A percentile compares a stretch with the other conserved stretches of the same genome.
phyloP scores from a whole-genome alignment of 768 basidiomycete species.

The Boletus insuetus region DNA sequence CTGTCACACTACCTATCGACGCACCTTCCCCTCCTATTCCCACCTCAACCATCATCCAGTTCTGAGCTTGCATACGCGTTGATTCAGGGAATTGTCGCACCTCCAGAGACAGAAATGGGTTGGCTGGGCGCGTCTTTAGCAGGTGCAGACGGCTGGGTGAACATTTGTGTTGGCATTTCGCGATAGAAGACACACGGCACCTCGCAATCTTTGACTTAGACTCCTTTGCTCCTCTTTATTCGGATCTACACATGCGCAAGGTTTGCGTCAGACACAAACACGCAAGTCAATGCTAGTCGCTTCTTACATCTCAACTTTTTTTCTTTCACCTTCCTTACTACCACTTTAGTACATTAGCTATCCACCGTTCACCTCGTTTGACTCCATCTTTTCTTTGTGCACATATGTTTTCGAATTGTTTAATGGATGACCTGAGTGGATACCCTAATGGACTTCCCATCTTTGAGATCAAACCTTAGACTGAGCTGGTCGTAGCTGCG shows the following conservation, averaged over 20 bases:
- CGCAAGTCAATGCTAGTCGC: background rate
- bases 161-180: conserved; percentile 73
- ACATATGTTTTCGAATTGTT: conserved; percentile 10
- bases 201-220: too few relatives aligned
- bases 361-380: background rate
- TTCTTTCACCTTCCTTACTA: background rate
- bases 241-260: background rate
- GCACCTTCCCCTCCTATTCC: conserved; percentile 81
- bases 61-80: conserved; percentile 70
- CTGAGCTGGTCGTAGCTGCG: too few relatives aligned
- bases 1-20: conserved; percentile 65
- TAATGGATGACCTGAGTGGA: conserved; percentile 15
- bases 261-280: background rate
- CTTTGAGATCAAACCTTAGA: background rate
- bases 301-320: background rate
- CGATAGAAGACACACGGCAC: conserved; percentile 17
- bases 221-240: background rate
- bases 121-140: conserved; percentile 93
- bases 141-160: conserved; percentile 95
- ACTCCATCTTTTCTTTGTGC: background rate
- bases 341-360: conserved; percentile 2
- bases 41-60: conserved; percentile 39
- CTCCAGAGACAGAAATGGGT: conserved; percentile 84
- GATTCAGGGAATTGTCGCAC: conserved; percentile 81
- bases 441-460: conserved; percentile 1